Evolutionary conservation across 169 alveolate species (phyloP), one percentile per base, ranked within the genome.

Genomic region (Ichthyophthirius multifiliis): DNA sequence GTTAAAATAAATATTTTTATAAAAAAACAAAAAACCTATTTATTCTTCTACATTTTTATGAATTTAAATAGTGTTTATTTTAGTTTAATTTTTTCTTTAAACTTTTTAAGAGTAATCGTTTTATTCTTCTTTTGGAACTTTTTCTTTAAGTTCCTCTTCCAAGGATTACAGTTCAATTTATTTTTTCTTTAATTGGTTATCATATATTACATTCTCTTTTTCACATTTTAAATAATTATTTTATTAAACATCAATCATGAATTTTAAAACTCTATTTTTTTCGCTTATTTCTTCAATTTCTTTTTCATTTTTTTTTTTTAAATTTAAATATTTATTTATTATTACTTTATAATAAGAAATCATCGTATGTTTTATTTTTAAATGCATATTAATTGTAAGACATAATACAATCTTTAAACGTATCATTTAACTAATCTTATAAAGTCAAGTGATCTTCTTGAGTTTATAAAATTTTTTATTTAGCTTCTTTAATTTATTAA

Each of bases 211-310:
- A 18, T 35, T 35, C 9, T 67, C 77, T 9, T 37, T 37, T 7
- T 6, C 31, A 10, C 43, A 67, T 4, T 39, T 39, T 41, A 18
- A 32, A 18, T 67, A 34, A 7, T 47, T 41, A 7, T 67, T 6
- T 18, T 67, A n/a, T 20, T 67, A 39, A 34, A 67, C 62, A 37
- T 67, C 39, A 7, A 67, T 67, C 46, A 34, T 41, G 41, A 67
- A 67, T 39, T 34, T 34, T 37, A 39, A 37, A 0, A 67, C 77
- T 67, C 46, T 67, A n/a, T 67, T 67, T 37, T 67, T 67, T 39
- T 67, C 77, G 12, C 20, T 18, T 39, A 67, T 34, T 12, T 67
- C 62, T 30, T n/a, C 7, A 15, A 67, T 67, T 4, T 37, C 35
- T 34, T 6, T 3, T 20, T n/a, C n/a, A n/a, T n/a, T n/a, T n/a